phyloP scores from a whole-genome alignment of 129 eudicot species.

The Artemisia argyi region DNA sequence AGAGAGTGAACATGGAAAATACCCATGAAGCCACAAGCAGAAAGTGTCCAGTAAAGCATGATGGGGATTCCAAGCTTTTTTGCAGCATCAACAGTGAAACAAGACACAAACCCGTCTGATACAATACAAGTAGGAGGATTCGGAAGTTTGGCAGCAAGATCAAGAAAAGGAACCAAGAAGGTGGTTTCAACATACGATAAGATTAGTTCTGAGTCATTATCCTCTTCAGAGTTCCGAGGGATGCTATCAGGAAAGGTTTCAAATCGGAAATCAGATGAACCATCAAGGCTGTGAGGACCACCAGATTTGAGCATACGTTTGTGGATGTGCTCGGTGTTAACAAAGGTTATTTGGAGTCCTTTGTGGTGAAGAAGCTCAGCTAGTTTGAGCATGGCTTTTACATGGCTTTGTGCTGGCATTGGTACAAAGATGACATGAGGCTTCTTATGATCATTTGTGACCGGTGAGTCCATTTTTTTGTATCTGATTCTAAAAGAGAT shows the following conservation, averaged over 20 bases:
- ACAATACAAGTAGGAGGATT: not conserved
- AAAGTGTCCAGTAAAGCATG: conserved; percentile 1
- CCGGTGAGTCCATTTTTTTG: not conserved
- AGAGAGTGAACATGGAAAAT: not conserved
- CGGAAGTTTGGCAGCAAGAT: conserved; percentile 2
- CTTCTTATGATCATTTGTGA: not conserved
- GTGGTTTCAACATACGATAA: conserved; percentile 1
- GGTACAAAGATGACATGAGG: conserved; percentile 17
- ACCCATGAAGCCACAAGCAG: not conserved
- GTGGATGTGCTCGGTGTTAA: conserved; percentile 9
- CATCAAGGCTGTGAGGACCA: conserved; percentile 3
- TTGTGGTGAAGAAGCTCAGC: conserved; percentile 18
- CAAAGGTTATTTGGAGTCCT: conserved; percentile 13
- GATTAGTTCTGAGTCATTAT: not conserved
- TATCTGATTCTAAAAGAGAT: no score
- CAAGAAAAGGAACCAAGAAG: not conserved
- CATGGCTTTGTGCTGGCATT: conserved; percentile 9
- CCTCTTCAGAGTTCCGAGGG: conserved; percentile 5
- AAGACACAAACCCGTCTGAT: not conserved
- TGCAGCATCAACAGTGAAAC: conserved; percentile 2
- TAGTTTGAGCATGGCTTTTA: conserved; percentile 17
- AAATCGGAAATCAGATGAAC: not conserved
- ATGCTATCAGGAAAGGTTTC: conserved; percentile 9
- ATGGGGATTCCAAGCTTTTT: conserved; percentile 1
- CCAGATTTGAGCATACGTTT: conserved; percentile 1